phyloP scores from a whole-genome alignment of 345 rosid genomes.

The Atalantia buxifolia region DNA sequence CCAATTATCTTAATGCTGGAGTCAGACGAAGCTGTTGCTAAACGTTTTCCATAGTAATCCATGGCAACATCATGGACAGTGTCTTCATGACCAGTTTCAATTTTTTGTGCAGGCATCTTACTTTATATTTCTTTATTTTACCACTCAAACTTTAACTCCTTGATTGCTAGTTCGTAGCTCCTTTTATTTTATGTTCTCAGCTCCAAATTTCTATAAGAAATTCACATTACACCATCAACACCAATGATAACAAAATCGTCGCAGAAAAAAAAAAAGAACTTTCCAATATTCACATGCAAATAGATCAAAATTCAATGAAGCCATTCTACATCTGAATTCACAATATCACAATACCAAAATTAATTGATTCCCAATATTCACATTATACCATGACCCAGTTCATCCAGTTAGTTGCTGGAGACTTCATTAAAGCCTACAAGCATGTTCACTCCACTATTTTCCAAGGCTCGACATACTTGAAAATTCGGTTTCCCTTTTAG shows the following conservation, averaged over 20 bases:
- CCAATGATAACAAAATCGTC: neutral
- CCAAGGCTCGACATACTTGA: too few relatives aligned
- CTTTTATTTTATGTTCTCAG: neutral
- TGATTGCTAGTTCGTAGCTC: neutral
- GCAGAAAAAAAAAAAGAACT: neutral
- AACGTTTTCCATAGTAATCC: conserved; percentile 26
- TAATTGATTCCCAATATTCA: too few relatives aligned
- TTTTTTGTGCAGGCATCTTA: conserved; percentile 22
- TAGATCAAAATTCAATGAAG: neutral
- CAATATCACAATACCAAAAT: neutral
- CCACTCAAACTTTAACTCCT: neutral
- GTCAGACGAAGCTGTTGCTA: conserved; percentile 22
- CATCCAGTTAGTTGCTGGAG: too few relatives aligned
- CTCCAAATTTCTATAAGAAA: neutral
- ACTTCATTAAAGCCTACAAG: too few relatives aligned
- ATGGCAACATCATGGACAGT: conserved; percentile 21
- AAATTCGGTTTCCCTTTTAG: too few relatives aligned
- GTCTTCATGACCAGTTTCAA: conserved; percentile 23
- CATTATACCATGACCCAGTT: too few relatives aligned
- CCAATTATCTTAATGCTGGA: conserved; percentile 20
- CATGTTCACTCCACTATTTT: too few relatives aligned
- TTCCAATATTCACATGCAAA: neutral
- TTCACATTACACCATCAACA: neutral
- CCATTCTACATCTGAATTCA: neutral
- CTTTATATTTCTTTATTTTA: neutral